Percentiles rank a stretch among this genome's conserved stretches.
phyloP scores from a whole-genome alignment of 2,329 filamentous ascomycete species.

The Verticillium tricorpus region DNA sequence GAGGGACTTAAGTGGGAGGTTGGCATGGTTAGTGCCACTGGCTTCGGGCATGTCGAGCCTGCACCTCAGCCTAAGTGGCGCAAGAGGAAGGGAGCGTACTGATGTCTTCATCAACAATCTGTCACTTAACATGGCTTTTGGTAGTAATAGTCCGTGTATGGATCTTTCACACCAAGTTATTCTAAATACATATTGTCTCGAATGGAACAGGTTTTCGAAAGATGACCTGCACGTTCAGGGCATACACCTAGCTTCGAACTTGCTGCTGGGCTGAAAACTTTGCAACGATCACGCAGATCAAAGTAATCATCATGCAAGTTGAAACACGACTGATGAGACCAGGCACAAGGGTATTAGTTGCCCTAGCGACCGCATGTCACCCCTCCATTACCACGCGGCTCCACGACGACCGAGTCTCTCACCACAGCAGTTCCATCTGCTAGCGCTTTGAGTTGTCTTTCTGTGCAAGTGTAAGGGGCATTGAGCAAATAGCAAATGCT shows the following conservation, averaged over 20 bases:
- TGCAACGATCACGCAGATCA: too few species aligned
- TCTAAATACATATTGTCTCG: too few species aligned
- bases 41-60: constrained; percentile 32
- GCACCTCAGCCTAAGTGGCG: constrained; percentile 37
- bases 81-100: constrained; percentile 42
- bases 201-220: too few species aligned
- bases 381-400: neutral
- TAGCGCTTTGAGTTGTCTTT: constrained; percentile 48
- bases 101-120: neutral
- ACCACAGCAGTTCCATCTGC: constrained; percentile 45
- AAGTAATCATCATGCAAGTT: too few species aligned
- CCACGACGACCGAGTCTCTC: constrained; percentile 27
- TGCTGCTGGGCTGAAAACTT: too few species aligned
- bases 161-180: too few species aligned
- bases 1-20: constrained; percentile 20
- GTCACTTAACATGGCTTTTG: too few species aligned
- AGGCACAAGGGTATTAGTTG: too few species aligned
- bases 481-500: constrained; percentile 55
- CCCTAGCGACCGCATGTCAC: neutral
- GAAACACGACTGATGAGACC: too few species aligned
- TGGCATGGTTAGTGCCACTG: constrained; percentile 41
- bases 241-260: too few species aligned
- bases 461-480: constrained; percentile 49
- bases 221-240: too few species aligned
- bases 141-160: too few species aligned